Base-by-base conservation (phyloP, 495 filamentous ascomycete species). In the Talaromyces ruber region DNA sequence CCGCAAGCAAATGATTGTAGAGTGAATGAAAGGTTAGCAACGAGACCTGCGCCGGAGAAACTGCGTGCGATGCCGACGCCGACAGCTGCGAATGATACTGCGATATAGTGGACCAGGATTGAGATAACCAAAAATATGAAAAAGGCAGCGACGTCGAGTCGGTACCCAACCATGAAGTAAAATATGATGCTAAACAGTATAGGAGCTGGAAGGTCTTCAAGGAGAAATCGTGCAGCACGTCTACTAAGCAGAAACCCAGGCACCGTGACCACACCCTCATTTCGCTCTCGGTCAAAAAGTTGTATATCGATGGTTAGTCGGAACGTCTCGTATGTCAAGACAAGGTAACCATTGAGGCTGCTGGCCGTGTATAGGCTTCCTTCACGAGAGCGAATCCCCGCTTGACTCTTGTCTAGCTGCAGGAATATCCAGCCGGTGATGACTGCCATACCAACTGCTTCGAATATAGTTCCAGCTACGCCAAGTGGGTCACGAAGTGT, bases 131-230 rank as follows among this genome's bases (percentile, higher is more conserved):
- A 85, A 69, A 90, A 92, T 5, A 80, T 83, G 61, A 92, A 86
- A 67, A 88, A 91, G 51, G 86, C 83, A 1, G 59, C 67, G 2
- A 78, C 81, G 14, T 83, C 74, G 2, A 76, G 68, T 34, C 86
- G 81, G 66, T 89, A 89, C 39, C 87, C 88, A 37, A 82, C 83
- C 85, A 91, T 89, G 69, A 88, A 90, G 68, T 92, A 92, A 68
- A 80, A 88, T 5, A 89, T 88, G 54, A 84, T 68, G 25, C 81
- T 82, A 60, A 86, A 92, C 4, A 89, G 64, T 24, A 91, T 72
- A 0, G 88, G 88, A 6, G 89, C 85, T 6, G 83, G 82, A 21
- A 91, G 58, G 68, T 92, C 88, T 66, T 92, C 88, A 0, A 84
- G 75, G 6, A 84, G 74, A 11, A 89, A 68, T 32, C 87, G 79